These are phyloP conservation scores for Ustilago curta DNA, from an alignment of 1,284 basidiomycete species.

Conservation along the genomic window DNA sequence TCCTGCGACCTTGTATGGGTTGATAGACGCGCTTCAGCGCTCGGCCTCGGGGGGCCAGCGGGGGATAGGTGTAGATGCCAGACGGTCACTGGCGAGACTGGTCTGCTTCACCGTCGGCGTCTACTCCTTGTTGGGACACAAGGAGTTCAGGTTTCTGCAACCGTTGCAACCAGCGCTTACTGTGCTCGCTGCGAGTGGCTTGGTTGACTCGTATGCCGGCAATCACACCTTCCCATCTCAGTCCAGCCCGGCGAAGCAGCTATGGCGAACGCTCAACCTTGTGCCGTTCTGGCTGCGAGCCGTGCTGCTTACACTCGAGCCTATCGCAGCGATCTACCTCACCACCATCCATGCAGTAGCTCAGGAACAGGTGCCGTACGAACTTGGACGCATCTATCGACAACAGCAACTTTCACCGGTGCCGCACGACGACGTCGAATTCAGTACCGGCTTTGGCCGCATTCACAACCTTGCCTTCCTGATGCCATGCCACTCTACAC, in stretches of 20 bases:
- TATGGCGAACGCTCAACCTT: slow-evolving; percentile 23
- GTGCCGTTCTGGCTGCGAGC: slow-evolving; percentile 35
- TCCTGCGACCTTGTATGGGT: slow-evolving; percentile 79
- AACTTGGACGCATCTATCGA: slow-evolving; percentile 31
- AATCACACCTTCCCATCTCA: background rate
- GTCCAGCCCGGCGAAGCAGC: background rate
- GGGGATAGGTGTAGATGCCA: slow-evolving; percentile 5
- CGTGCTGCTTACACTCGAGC: slow-evolving; percentile 36
- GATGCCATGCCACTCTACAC: slow-evolving; percentile 98
- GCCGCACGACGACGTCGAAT: slow-evolving; percentile 68
- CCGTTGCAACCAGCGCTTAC: slow-evolving; percentile 88
- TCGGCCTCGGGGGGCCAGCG: background rate
- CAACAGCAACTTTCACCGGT: slow-evolving; percentile 18
- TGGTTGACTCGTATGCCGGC: slow-evolving; percentile 27
- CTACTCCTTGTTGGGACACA: slow-evolving; percentile 71
- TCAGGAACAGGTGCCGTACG: slow-evolving; percentile 51
- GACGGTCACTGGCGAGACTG: slow-evolving; percentile 30
- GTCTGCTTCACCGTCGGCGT: slow-evolving; percentile 35
- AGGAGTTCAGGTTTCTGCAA: slow-evolving; percentile 97
- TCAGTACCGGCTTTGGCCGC: slow-evolving; percentile 28
- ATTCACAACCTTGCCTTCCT: slow-evolving; percentile 79
- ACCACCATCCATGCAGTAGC: slow-evolving; percentile 49
- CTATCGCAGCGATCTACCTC: slow-evolving; percentile 50
- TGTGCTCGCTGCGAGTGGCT: slow-evolving; percentile 74
- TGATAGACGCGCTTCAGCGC: slow-evolving; percentile 12